Evolutionary conservation across 176 grass and related monocot species (phyloP).

Genomic region (Bromus sterilis): DNA sequence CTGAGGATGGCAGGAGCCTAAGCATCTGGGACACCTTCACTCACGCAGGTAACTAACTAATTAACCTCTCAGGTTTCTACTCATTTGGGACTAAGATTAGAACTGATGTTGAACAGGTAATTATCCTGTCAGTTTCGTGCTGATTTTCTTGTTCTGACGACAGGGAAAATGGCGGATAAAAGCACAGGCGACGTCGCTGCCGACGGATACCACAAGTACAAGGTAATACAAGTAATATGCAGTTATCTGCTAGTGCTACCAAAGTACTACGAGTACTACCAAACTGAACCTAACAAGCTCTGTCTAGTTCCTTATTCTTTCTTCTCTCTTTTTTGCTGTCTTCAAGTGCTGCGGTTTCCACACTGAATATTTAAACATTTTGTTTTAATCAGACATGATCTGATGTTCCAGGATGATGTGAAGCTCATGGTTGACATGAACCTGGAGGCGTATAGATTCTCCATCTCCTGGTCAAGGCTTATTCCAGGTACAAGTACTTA

Average conservation of each 20-base stretch:
- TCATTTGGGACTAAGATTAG: background rate
- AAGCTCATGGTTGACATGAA: constrained; percentile 44
- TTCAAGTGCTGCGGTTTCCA: background rate
- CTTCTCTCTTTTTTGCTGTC: background rate
- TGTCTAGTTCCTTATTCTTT: background rate
- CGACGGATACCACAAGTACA: constrained; percentile 26
- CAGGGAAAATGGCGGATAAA: background rate
- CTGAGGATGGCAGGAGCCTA: constrained; percentile 25
- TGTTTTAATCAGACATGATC: background rate
- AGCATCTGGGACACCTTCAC: constrained; percentile 33
- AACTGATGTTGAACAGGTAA: background rate
- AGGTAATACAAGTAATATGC: background rate
- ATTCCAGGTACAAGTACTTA: constrained; percentile 32
- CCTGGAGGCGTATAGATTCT: constrained; percentile 68
- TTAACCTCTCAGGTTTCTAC: background rate
- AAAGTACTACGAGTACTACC: background rate
- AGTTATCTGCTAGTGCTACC: background rate
- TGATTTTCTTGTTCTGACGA: background rate
- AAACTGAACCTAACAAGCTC: background rate
- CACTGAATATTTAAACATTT: background rate
- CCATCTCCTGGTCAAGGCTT: constrained; percentile 80
- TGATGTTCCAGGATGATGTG: constrained; percentile 54
- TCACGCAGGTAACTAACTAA: background rate
- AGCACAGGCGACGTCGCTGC: constrained; percentile 6
- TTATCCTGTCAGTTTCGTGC: background rate